Conservation (phyloP, 306 rosid species). For the Datisca glomerata region DNA sequence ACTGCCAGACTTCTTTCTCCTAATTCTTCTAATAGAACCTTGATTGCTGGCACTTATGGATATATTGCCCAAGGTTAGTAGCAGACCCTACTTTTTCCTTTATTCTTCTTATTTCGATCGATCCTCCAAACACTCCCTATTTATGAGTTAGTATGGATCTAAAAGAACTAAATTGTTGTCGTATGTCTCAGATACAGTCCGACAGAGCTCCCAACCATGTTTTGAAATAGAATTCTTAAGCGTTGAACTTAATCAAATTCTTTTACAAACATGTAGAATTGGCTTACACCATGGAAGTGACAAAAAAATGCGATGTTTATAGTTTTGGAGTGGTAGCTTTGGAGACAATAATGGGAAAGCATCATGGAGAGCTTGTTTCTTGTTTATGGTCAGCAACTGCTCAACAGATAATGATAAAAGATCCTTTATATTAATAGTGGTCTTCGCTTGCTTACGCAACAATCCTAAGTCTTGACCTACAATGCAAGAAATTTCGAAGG, state of each 20-base stretch:
- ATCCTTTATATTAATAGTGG: constrained; percentile 11
- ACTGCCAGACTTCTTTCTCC: constrained; percentile 14
- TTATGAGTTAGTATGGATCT: too few relatives aligned
- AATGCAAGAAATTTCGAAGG: constrained; percentile 5
- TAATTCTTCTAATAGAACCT: constrained; percentile 10
- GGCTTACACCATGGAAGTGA: constrained; percentile 7
- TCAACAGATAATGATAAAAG: constrained; percentile 5
- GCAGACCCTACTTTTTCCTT: background rate
- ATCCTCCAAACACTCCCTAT: too few relatives aligned
- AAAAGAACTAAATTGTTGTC: too few relatives aligned
- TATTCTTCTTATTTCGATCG: background rate
- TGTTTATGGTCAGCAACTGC: constrained; percentile 1
- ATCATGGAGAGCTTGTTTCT: constrained; percentile 11
- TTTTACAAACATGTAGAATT: constrained; percentile 6
- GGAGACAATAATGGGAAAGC: constrained; percentile 21
- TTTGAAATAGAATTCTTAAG: too few relatives aligned
- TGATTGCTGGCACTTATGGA: constrained; percentile 10
- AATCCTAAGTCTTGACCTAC: constrained; percentile 11
- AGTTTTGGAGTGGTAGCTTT: constrained; percentile 25
- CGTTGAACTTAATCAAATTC: background rate
- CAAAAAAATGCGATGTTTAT: constrained; percentile 17
- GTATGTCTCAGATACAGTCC: too few relatives aligned
- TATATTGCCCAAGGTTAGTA: constrained; percentile 22
- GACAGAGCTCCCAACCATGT: too few relatives aligned
- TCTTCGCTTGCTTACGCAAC: constrained; percentile 15